Evolutionary conservation across 768 basidiomycete species (phyloP), one percentile per base, ranked within the genome.

Genomic region (Galerina sulciceps): DNA sequence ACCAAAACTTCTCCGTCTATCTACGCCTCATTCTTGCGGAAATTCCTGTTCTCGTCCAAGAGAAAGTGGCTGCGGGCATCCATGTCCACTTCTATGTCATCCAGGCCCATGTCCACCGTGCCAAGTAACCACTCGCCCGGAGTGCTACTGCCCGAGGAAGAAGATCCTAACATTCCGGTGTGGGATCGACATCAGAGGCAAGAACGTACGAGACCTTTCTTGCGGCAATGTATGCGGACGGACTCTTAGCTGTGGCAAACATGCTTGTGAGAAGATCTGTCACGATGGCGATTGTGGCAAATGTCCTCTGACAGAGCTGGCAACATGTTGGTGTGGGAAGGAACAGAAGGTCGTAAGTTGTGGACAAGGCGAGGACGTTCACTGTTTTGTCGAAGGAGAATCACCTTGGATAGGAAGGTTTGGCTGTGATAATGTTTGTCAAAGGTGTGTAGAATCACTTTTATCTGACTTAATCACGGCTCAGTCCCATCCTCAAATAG

Each of bases 51-150:
- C 85, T 0, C 85, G 90, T 11, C 58, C 73, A 4, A 84, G 89
- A 2, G 73, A 77, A 37, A 74, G 76, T 26, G 76, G 76, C 5
- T 99, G 96, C 64, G 79, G 80, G 0, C 96, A 98, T 68, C 79
- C 93, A 0, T 99, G 96, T 70, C 85, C 94, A 0, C 69, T 94
- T 13, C 77, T 79, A 13, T 99, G 96, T 67, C 96, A 98, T 71
- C 96, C 97, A 0, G 97, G 96, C 0, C 97, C 96, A 0, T 99
- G 97, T 74, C 96, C 96, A 0, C 94, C 94, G 0, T 99, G 97
- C 68, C 84, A 86, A 60, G 83, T 96, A 10, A 91, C 90, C 5
- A 85, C 90, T 0, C 82, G 85, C 42, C 74, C 87, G n/a, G 76
- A 81, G 1, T 99, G 97, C 69, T 87, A 91, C 50, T 98, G 95